Base-by-base conservation (phyloP, 768 basidiomycete genomes). In the Leccinum incarnatum region DNA sequence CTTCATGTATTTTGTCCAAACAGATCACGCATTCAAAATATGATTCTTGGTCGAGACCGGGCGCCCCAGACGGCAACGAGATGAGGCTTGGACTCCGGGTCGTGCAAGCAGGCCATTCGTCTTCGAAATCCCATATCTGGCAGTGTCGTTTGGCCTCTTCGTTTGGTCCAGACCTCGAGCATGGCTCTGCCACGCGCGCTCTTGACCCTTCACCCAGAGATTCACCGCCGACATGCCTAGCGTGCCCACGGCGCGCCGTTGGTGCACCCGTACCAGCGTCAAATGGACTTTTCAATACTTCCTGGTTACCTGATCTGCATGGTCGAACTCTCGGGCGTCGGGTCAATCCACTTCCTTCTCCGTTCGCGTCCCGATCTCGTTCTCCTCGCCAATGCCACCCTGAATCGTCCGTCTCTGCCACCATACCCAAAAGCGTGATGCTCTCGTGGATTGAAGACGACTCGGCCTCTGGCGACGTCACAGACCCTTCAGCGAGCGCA, bases 11-110 rank as follows among this genome's bases (percentile, higher is more conserved):
- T n/a, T 70, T 60, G 10, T 88, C 87, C 55, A 81, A 73, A 66
- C 87, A 89, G 23, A 88, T 73, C 25, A 75, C 72, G 64, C 87
- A 89, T 54, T 77, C 69, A 58, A 85, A 85, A 29, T 7, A 48
- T 2, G 50, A 21, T 36, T 58, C 65, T 55, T 60, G 54, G 12
- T 40, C 17, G 6, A 37, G 8, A 37, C 57, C 36, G 10, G 66
- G 53, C 9, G 34, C 36, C 6, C 53, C 52, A 17, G 36, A 37
- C 36, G 36, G 36, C 36, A 37, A 10, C 19, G 66, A 62, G 40
- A n/a, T 37, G 11, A 40, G 21, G 34, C 34, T 58, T 15, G 47
- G 14, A 15, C 36, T 52, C 36, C n/a, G 9, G 25, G n/a, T 56
- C 21, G 32, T 25, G n/a, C 40, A n/a, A 5, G 48, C 11, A 47